Percentiles rank a stretch among this genome's conserved stretches.
These are phyloP conservation scores for Grosmannia serpens DNA, from an alignment of 2,329 filamentous ascomycete species.

Conservation along the genomic window DNA sequence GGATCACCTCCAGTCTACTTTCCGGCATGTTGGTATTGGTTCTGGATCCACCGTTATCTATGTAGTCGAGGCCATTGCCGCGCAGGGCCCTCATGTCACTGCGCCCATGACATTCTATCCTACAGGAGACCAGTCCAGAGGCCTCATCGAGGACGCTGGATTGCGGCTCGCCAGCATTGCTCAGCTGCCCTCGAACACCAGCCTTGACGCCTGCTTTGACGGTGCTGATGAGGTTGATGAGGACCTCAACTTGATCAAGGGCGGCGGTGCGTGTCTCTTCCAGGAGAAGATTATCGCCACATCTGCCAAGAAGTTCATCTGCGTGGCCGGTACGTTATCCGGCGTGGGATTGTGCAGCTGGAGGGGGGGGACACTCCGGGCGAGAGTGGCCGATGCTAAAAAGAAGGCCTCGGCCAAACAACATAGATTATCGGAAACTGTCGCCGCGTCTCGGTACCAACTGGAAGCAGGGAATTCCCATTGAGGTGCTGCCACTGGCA, in stretches of 20 bases:
- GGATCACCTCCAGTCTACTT: constrained; percentile 54
- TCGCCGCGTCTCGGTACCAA: constrained; percentile 59
- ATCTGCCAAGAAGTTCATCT: constrained; percentile 73
- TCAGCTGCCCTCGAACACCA: constrained; percentile 43
- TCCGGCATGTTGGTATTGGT: constrained; percentile 64
- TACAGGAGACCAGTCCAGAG: constrained; percentile 82
- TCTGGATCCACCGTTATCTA: constrained; percentile 75
- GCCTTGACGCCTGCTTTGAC: constrained; percentile 87
- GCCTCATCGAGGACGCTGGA: constrained; percentile 70
- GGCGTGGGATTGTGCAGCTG: not conserved
- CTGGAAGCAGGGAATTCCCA: constrained; percentile 78
- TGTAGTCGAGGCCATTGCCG: constrained; percentile 69
- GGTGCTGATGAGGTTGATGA: constrained; percentile 95
- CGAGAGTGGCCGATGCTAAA: too few relatives aligned
- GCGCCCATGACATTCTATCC: constrained; percentile 72
- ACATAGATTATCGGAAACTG: constrained; percentile 72
- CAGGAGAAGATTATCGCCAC: constrained; percentile 94
- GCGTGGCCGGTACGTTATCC: constrained; percentile 28
- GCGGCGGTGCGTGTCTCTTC: constrained; percentile 92
- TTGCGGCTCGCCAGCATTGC: constrained; percentile 69
- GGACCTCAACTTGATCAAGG: constrained; percentile 93
- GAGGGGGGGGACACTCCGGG: not conserved
- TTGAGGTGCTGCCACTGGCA: constrained; percentile 83
- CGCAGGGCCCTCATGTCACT: constrained; percentile 42
- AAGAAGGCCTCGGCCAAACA: not conserved